These are phyloP conservation scores for Solanum medicagineum DNA, from an alignment of 257 asterid species.

Conservation along the genomic window DNA sequence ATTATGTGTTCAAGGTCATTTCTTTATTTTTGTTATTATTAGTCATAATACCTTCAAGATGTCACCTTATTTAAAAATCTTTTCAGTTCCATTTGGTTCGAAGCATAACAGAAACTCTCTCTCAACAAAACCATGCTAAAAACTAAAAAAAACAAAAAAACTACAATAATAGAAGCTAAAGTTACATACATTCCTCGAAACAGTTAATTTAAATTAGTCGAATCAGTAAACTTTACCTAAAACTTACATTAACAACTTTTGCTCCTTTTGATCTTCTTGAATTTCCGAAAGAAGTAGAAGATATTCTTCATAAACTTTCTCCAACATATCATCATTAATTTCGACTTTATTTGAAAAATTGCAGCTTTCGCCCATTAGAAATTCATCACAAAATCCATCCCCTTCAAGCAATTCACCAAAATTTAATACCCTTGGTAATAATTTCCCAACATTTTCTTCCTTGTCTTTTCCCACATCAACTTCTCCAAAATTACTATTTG, in stretches of 20 bases:
- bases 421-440: neutral
- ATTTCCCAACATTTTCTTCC: neutral
- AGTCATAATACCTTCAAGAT: neutral
- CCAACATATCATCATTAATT: conserved; percentile 20
- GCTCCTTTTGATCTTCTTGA: neutral
- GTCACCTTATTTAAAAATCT: neutral
- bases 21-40: no score
- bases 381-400: neutral
- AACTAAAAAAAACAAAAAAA: neutral
- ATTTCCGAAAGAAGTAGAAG: conserved; percentile 28
- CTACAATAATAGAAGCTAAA: neutral
- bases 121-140: neutral
- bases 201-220: neutral
- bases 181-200: neutral
- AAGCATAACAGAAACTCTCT: neutral
- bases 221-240: neutral
- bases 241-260: neutral
- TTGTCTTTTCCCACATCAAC: neutral
- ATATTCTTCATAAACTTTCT: conserved; percentile 46
- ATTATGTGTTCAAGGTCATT: neutral
- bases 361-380: neutral
- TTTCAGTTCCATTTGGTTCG: no score
- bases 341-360: neutral
- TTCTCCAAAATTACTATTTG: conserved; percentile 7
- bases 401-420: neutral